Conservation (phyloP, 2,329 filamentous ascomycete genomes). For the Ascomycota sp. region DNA sequence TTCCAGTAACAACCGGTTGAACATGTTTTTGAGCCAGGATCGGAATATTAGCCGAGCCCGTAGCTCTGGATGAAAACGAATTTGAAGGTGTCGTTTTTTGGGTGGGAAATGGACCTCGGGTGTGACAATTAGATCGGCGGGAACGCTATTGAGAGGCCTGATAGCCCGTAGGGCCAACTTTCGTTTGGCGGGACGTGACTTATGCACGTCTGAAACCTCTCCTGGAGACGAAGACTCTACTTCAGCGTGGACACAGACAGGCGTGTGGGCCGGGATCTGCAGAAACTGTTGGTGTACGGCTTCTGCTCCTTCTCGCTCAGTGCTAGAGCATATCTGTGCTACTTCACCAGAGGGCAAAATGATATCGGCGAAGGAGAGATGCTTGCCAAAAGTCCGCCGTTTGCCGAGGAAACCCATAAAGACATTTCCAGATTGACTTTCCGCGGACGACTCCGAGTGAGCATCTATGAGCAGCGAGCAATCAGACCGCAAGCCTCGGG, state of each 20-base stretch:
- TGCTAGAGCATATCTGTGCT: conserved; percentile 24
- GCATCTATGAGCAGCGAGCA: too few species aligned
- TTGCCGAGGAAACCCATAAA: conserved; percentile 47
- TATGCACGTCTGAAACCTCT: neutral
- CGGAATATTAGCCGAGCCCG: conserved; percentile 51
- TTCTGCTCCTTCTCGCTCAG: conserved; percentile 14
- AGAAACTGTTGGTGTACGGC: conserved; percentile 21
- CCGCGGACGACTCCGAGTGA: too few species aligned
- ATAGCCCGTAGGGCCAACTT: conserved; percentile 45
- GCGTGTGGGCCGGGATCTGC: conserved; percentile 26
- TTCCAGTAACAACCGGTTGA: conserved; percentile 31
- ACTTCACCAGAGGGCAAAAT: conserved; percentile 17
- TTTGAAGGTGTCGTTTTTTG: conserved; percentile 61
- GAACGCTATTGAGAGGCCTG: conserved; percentile 13
- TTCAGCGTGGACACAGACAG: conserved; percentile 22
- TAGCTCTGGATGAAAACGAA: conserved; percentile 52
- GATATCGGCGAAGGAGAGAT: conserved; percentile 48
- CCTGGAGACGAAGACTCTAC: neutral
- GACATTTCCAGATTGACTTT: too few species aligned
- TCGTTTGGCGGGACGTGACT: conserved; percentile 15
- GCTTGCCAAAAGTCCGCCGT: conserved; percentile 44
- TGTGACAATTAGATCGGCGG: conserved; percentile 53
- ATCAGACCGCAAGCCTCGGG: too few species aligned
- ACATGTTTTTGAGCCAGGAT: conserved; percentile 31
- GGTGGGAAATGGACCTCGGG: conserved; percentile 53